Base-by-base conservation (phyloP, 441 rosid genomes). In the Erodium texanum region DNA sequence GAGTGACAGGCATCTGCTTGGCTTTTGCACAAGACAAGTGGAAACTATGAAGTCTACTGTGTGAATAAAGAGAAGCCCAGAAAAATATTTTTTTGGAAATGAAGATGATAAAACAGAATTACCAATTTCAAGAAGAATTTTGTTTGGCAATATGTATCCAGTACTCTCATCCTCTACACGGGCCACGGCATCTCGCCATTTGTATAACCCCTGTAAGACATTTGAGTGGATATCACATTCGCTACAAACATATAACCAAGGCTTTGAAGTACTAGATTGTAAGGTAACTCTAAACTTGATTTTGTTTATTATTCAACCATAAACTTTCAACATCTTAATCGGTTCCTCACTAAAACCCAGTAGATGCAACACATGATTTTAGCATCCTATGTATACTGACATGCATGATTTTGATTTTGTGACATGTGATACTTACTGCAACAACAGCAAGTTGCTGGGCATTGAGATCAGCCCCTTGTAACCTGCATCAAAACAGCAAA, bases 121-220 rank as follows among this genome's bases (percentile, higher is more conserved):
- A 91, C 97, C 97, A 32, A 93, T 82, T 72, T 89, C 92, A 77
- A 91, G 79, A 73, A 93, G 96, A 73, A 79, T 81, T 81, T 81
- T 93, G 78, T 93, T 93, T 22, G 98, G 96, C 75, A 93, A 77
- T 74, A 93, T 81, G 77, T 79, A 93, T 61, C 97, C 96, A 22
- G 96, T 93, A 81, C 98, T 90, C 77, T 93, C 98, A 74, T 93
- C 98, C 71, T 87, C 86, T 54, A 79, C 75, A 64, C 97, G 95
- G 62, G 96, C 97, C 79, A 89, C 74, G 54, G 7, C 79, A 81
- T 93, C 97, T 73, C 96, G 86, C 97, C 97, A 93, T 74, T 84
- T 84, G 79, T 64, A 85, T 56, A 93, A 93, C 41, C 89, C 96
- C 98, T 93, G 74, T 68, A 79, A 77, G 56, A 48, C 74, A 64